These are phyloP conservation scores for Papilionanthe hybrid DNA, from an alignment of 116 monocot genomes.

Conservation along the genomic window DNA sequence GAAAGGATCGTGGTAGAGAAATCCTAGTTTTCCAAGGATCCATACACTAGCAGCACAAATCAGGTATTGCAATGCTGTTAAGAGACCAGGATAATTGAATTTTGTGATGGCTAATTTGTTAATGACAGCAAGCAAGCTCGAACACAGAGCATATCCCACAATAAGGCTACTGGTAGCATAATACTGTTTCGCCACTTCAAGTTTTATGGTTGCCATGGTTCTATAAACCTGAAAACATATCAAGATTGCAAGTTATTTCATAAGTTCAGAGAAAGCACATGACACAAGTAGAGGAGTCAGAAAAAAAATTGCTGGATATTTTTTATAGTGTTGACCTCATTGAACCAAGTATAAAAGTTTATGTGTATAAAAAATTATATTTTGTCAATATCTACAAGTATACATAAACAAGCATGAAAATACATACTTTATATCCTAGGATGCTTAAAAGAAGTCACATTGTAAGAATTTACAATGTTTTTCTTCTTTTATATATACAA, in stretches of 20 bases:
- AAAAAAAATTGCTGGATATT: no score
- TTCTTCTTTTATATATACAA: no score
- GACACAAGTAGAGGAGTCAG: not conserved
- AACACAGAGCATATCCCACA: constrained; percentile 63
- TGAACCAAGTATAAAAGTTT: no score
- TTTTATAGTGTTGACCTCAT: no score
- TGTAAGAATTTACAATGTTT: no score
- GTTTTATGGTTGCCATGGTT: constrained; percentile 18
- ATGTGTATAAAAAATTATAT: no score
- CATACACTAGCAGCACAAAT: constrained; percentile 48
- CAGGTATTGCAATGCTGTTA: constrained; percentile 69
- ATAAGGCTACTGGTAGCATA: constrained; percentile 64
- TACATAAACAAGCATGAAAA: no score
- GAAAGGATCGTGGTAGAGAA: constrained; percentile 61
- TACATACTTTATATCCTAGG: no score
- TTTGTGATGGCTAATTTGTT: constrained; percentile 78
- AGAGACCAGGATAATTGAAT: constrained; percentile 65
- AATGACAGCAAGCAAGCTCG: constrained; percentile 68
- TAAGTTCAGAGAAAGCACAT: not conserved
- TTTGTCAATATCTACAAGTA: no score
- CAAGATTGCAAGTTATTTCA: not conserved
- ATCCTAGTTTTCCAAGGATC: constrained; percentile 49
- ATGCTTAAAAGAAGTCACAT: no score
- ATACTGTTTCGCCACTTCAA: constrained; percentile 39
- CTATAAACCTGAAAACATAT: not conserved